Evolutionary conservation across 2,329 filamentous ascomycete species (phyloP), one percentile per base, ranked within the genome.

Genomic region (Neofusicoccum ribis): DNA sequence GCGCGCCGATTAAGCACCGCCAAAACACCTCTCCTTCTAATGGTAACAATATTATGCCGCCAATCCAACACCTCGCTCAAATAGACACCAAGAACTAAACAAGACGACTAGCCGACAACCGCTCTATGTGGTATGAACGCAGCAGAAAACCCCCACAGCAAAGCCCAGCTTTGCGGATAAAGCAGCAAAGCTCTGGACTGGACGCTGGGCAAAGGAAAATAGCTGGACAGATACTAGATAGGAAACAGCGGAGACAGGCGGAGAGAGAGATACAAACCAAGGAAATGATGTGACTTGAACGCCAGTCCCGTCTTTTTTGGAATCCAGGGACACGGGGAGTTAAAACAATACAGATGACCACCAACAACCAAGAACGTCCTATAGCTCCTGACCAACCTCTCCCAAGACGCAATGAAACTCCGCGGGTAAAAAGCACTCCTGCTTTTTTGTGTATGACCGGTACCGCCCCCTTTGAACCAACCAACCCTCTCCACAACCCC

Each of bases 371-470:
- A 46, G 43, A 60, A 47, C 31, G 37, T 37, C 56, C 56, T 47
- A 47, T 36, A 37, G 39, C 56, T 37, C 56, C 56, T 47, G 27
- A 47, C 43, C 56, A 31, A 60, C 56, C 56, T 49, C 56, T 47
- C 41, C 56, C 31, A 6, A n/a, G 36, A 58, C 56, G 12, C 56
- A 47, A 60, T 36, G 31, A 60, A 60, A 60, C 56, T 60, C 56
- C 56, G 56, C 17, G 43, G 43, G 27, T 31, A 47, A 60, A 59
- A 60, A 60, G 56, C 56, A 60, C 56, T 9, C 41, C 17, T 39
- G 56, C 56, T 60, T 60, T 51, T 60, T 60, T 60, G 43, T 60
- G 31, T 47, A 60, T 60, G 56, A 60, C 56, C 56, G 56, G 56
- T 17, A 47, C 56, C 56, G 41, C 56, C 56, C 41, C 56, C 56